These are phyloP conservation scores for Begonia peltatifolia DNA, from an alignment of 306 rosid species.

Conservation along the genomic window DNA sequence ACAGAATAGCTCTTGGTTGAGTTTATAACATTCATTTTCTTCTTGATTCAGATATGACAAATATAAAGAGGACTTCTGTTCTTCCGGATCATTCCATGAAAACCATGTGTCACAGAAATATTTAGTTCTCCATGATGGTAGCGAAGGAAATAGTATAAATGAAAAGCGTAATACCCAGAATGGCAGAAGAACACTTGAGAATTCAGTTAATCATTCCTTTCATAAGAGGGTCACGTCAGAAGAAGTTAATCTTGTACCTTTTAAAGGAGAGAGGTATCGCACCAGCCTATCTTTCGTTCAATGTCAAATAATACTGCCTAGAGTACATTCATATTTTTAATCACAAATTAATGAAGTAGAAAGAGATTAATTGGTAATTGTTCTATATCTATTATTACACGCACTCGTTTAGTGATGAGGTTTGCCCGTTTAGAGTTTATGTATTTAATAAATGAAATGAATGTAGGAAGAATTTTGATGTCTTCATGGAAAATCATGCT, in stretches of 20 bases:
- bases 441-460: too few relatives aligned
- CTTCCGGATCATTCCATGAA: constrained; percentile 38
- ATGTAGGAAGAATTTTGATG: too few relatives aligned
- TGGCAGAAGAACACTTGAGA: constrained; percentile 23
- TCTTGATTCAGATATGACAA: constrained; percentile 32
- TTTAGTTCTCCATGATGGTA: constrained; percentile 36
- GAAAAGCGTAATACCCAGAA: constrained; percentile 40
- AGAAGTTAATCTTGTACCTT: constrained; percentile 25
- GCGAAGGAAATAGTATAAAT: constrained; percentile 19
- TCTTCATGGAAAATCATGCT: too few relatives aligned
- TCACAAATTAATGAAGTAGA: too few relatives aligned
- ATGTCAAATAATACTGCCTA: too few relatives aligned
- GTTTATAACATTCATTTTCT: constrained; percentile 7
- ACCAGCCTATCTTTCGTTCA: constrained; percentile 1
- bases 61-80: constrained; percentile 36
- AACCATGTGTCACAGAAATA: constrained; percentile 25
- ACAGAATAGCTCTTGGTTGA: too few relatives aligned
- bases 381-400: too few relatives aligned
- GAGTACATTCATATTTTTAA: too few relatives aligned
- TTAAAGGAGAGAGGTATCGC: constrained; percentile 47
- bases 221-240: constrained; percentile 39
- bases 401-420: too few relatives aligned
- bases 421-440: too few relatives aligned
- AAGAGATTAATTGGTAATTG: too few relatives aligned
- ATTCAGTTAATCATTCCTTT: constrained; percentile 11